A percentile compares a stretch with the other conserved stretches of the same genome.
phyloP scores from a whole-genome alignment of 2,329 filamentous ascomycete species.

The Pseudodiploospora longispora region DNA sequence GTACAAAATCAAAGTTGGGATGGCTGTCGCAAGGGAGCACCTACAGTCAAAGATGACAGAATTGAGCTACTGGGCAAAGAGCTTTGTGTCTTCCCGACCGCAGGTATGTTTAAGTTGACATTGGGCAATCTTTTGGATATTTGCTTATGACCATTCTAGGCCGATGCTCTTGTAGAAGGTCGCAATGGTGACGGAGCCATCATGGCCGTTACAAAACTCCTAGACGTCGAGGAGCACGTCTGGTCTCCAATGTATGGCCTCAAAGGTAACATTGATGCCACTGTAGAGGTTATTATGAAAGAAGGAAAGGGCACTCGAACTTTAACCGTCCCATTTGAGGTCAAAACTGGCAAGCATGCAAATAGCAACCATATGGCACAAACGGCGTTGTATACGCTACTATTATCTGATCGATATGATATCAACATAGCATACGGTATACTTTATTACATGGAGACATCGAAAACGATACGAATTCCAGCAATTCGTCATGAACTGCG shows the following conservation, averaged over 20 bases:
- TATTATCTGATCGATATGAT: constrained; percentile 92
- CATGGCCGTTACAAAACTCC: constrained; percentile 84
- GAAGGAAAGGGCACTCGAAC: constrained; percentile 59
- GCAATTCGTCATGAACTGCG: constrained; percentile 80
- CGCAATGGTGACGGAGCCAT: constrained; percentile 66
- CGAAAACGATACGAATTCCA: constrained; percentile 76
- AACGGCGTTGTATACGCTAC: constrained; percentile 85
- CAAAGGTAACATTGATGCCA: constrained; percentile 97
- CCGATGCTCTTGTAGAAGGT: constrained; percentile 68
- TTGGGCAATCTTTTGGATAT: not conserved
- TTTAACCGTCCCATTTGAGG: constrained; percentile 83
- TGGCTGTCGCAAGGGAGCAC: constrained; percentile 67
- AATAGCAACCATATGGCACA: constrained; percentile 83
- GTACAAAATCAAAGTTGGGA: constrained; percentile 74
- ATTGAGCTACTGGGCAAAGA: constrained; percentile 71
- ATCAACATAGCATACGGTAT: constrained; percentile 84
- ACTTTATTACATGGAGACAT: constrained; percentile 90
- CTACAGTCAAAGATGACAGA: constrained; percentile 76
- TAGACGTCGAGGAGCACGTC: constrained; percentile 95
- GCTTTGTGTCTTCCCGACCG: constrained; percentile 68
- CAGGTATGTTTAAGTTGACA: constrained; percentile 40
- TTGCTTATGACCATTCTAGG: constrained; percentile 28
- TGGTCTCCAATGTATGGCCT: constrained; percentile 98
- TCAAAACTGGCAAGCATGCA: constrained; percentile 86
- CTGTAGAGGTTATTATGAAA: constrained; percentile 76